phyloP scores from a whole-genome alignment of 2,329 filamentous ascomycete genomes.

The Fusarium beomiforme region DNA sequence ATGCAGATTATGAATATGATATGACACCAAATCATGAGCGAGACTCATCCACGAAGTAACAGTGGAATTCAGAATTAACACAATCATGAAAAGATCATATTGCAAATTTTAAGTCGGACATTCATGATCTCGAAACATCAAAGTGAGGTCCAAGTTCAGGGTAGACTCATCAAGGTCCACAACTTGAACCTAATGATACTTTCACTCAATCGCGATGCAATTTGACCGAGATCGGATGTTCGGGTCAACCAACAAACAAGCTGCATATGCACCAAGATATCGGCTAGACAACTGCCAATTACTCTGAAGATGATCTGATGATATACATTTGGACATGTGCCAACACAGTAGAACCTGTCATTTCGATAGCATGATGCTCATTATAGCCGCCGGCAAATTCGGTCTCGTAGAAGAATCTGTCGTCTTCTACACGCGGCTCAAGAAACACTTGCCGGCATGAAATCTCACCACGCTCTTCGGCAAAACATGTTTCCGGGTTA shows the following conservation, averaged over 20 bases:
- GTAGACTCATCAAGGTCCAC: not conserved
- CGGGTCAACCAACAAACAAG: not conserved
- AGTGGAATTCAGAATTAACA: not conserved
- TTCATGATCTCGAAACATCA: not conserved
- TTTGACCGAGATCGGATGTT: not conserved
- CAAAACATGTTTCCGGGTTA: slow-evolving; percentile 1
- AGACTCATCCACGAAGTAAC: not conserved
- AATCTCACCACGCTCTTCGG: not conserved
- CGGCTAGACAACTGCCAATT: not conserved
- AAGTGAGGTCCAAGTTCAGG: not conserved
- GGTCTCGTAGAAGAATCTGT: not conserved
- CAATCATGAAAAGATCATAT: too few species aligned
- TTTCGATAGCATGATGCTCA: slow-evolving; percentile 10
- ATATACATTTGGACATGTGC: not conserved
- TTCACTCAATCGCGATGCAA: not conserved
- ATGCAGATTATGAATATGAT: not conserved
- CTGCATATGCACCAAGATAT: not conserved
- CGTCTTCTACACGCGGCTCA: not conserved
- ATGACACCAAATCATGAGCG: not conserved
- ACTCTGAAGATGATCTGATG: slow-evolving; percentile 28
- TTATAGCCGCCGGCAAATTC: slow-evolving; percentile 11
- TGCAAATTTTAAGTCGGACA: not conserved
- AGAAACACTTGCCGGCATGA: not conserved
- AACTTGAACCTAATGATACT: not conserved
- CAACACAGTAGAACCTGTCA: not conserved